Conservation (phyloP, 2,329 filamentous ascomycete genomes). For the Alternaria brassicae region DNA sequence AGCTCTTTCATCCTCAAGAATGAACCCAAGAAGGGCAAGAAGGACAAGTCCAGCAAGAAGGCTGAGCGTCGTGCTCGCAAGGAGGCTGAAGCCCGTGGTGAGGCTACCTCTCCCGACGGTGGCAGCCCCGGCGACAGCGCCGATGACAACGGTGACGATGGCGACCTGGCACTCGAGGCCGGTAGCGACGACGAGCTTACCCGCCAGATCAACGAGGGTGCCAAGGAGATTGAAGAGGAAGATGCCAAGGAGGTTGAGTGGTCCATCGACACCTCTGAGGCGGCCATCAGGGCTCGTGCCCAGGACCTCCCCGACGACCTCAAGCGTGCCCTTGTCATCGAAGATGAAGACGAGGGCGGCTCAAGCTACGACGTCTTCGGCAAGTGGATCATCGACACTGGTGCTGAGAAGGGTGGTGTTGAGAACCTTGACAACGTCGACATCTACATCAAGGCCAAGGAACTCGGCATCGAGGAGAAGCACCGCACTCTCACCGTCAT, state of each 20-base stretch:
- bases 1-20: slow-evolving; percentile 98
- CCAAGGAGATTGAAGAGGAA: slow-evolving; percentile 74
- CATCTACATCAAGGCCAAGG: slow-evolving; percentile 96
- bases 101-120: slow-evolving; percentile 60
- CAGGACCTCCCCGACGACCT: slow-evolving; percentile 93
- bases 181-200: slow-evolving; percentile 92
- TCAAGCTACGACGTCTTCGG: slow-evolving; percentile 90
- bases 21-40: slow-evolving; percentile 90
- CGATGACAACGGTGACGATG: slow-evolving; percentile 69
- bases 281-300: slow-evolving; percentile 92
- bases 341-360: slow-evolving; percentile 79
- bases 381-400: slow-evolving; percentile 85
- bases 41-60: slow-evolving; percentile 95
- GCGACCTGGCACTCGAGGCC: slow-evolving; percentile 70
- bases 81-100: slow-evolving; percentile 66
- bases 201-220: slow-evolving; percentile 72
- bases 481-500: slow-evolving; percentile 92
- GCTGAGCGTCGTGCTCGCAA: slow-evolving; percentile 85
- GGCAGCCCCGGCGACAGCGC: slow-evolving; percentile 71
- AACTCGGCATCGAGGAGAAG: slow-evolving; percentile 92
- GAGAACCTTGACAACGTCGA: slow-evolving; percentile 85
- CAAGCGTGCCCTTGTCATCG: slow-evolving; percentile 87
- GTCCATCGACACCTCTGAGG: slow-evolving; percentile 96
- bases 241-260: slow-evolving; percentile 87
- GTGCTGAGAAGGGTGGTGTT: slow-evolving; percentile 73